Percentiles rank a stretch among this genome's conserved stretches.
phyloP scores from a whole-genome alignment of 805 yeast species.

The Ogataea trehaloabstinens region DNA sequence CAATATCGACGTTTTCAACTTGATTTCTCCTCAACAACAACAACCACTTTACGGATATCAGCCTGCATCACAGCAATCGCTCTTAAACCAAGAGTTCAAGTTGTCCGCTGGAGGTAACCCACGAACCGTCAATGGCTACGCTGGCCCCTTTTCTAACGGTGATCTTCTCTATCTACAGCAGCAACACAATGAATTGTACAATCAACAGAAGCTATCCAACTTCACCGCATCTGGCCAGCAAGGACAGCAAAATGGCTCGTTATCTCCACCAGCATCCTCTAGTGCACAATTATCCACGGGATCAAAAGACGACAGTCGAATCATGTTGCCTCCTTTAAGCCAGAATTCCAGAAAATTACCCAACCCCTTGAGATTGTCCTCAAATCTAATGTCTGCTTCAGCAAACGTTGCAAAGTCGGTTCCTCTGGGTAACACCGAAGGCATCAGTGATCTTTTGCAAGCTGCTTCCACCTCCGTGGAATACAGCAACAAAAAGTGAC shows the following conservation, averaged over 20 bases:
- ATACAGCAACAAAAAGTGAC: conserved; percentile 10
- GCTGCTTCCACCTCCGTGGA: conserved; percentile 20
- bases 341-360: conserved; percentile 19
- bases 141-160: conserved; percentile 4
- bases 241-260: conserved; percentile 5
- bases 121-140: conserved; percentile 3
- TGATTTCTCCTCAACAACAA: conserved; percentile 18
- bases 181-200: conserved; percentile 16
- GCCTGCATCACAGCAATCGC: conserved; percentile 1
- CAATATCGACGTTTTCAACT: conserved; percentile 17
- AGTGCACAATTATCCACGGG: conserved; percentile 1
- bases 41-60: not conserved
- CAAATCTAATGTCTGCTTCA: conserved; percentile 2
- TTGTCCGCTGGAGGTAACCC: conserved; percentile 4
- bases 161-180: conserved; percentile 16
- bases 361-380: conserved; percentile 11
- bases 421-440: conserved; percentile 14
- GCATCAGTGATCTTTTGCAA: conserved; percentile 20
- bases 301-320: conserved; percentile 9
- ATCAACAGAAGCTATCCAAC: conserved; percentile 13
- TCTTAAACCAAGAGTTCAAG: conserved; percentile 7
- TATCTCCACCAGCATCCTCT: conserved; percentile 8
- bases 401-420: conserved; percentile 1
- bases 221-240: conserved; percentile 3
- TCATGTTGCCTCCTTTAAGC: conserved; percentile 22